Conservation (phyloP, 2,329 filamentous ascomycete species). For the Pestalotiopsis sp. region DNA sequence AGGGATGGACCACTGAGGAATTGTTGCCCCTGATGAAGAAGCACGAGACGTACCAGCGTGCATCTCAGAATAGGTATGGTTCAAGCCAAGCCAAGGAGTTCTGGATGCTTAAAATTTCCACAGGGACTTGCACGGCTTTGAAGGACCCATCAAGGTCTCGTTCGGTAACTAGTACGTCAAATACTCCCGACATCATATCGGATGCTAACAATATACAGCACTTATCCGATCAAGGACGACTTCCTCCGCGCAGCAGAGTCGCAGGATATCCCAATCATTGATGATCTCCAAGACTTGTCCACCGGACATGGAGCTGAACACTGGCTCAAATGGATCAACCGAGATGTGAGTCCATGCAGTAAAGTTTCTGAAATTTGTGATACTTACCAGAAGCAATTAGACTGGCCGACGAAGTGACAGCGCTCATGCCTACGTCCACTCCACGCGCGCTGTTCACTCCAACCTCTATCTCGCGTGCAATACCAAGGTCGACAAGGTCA, state of each 20-base stretch:
- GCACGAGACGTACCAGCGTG: constrained; percentile 76
- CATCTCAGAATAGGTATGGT: constrained; percentile 58
- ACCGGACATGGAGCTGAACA: constrained; percentile 76
- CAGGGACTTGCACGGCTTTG: constrained; percentile 73
- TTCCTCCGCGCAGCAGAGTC: constrained; percentile 74
- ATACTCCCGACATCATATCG: constrained; percentile 10
- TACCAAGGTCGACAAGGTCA: constrained; percentile 78
- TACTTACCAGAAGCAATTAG: neutral
- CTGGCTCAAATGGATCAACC: constrained; percentile 87
- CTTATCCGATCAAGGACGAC: constrained; percentile 81
- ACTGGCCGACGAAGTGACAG: constrained; percentile 76
- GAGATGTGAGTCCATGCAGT: constrained; percentile 44
- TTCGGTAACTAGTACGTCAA: constrained; percentile 68
- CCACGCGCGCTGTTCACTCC: constrained; percentile 69
- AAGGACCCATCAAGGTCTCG: constrained; percentile 81
- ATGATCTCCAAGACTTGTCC: constrained; percentile 74
- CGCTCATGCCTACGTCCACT: constrained; percentile 78
- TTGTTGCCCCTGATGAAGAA: constrained; percentile 79
- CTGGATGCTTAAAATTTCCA: constrained; percentile 11
- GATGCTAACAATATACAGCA: constrained; percentile 39
- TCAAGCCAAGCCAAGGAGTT: constrained; percentile 28
- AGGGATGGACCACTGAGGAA: constrained; percentile 79
- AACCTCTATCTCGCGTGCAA: constrained; percentile 76
- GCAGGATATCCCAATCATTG: constrained; percentile 73
- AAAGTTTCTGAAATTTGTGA: neutral